These are phyloP conservation scores for Saccharomyces uvarum DNA, from an alignment of 1,139 yeast species.

Conservation along the genomic window DNA sequence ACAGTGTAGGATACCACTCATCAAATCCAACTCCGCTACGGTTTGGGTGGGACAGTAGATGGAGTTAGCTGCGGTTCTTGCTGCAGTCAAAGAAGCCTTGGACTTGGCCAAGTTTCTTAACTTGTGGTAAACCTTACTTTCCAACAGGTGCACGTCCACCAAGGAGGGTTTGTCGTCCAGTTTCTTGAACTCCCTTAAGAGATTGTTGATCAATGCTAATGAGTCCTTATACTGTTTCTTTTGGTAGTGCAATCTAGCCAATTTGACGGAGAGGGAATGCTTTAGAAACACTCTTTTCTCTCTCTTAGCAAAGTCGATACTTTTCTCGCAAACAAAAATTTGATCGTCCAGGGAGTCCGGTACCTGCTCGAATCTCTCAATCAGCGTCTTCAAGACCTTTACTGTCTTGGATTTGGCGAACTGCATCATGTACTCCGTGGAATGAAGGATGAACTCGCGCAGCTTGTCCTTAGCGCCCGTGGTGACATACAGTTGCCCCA, in stretches of 20 bases:
- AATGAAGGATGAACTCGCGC: constrained; percentile 54
- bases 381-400: constrained; percentile 67
- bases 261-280: constrained; percentile 78
- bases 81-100: constrained; percentile 86
- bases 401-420: constrained; percentile 95
- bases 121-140: constrained; percentile 84
- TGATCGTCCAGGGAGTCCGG: constrained; percentile 66
- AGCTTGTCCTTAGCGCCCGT: constrained; percentile 45
- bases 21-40: constrained; percentile 91
- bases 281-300: constrained; percentile 84
- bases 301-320: constrained; percentile 79
- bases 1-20: constrained; percentile 92
- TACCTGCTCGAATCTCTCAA: constrained; percentile 68
- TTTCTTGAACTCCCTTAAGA: constrained; percentile 80
- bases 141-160: constrained; percentile 91
- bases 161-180: constrained; percentile 91
- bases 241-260: constrained; percentile 65
- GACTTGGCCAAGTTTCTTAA: constrained; percentile 88
- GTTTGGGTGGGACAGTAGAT: constrained; percentile 90
- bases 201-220: constrained; percentile 57
- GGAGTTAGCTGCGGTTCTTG: constrained; percentile 92
- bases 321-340: constrained; percentile 64
- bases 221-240: constrained; percentile 65
- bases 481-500: constrained; percentile 51
- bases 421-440: constrained; percentile 58